Evolutionary conservation across 2,329 filamentous ascomycete species (phyloP).

Genomic region (Fusarium pseudocircinatum): DNA sequence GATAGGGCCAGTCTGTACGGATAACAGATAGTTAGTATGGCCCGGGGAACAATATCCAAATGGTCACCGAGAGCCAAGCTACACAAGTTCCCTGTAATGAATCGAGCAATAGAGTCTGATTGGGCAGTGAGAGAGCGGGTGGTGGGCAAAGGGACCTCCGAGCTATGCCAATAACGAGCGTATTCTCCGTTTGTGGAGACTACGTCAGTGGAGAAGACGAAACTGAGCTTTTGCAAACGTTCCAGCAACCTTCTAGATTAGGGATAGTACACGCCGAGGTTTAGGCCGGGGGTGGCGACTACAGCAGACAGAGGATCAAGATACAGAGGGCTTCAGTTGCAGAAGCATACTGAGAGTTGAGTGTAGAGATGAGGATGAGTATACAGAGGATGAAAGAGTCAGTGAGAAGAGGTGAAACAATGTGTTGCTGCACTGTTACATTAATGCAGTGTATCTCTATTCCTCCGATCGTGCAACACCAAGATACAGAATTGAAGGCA

Average conservation of each 20-base stretch:
- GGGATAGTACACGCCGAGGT: conserved; percentile 35
- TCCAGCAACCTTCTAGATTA: conserved; percentile 44
- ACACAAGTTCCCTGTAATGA: conserved; percentile 18
- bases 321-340: neutral
- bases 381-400: too few relatives aligned
- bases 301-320: too few relatives aligned
- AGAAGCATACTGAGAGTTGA: too few relatives aligned
- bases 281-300: conserved; percentile 33
- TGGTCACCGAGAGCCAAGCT: neutral
- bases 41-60: neutral
- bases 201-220: conserved; percentile 14
- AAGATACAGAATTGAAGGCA: neutral
- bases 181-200: conserved; percentile 25
- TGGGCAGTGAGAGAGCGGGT: neutral
- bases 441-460: neutral
- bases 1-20: neutral
- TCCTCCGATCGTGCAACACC: neutral
- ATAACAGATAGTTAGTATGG: neutral
- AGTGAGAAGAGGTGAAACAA: too few relatives aligned
- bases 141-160: neutral
- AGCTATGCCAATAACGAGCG: conserved; percentile 4
- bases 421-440: too few relatives aligned
- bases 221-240: conserved; percentile 28
- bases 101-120: neutral
- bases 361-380: too few relatives aligned